Conservation (phyloP, 345 rosid species). For the Arabis hirsuta region DNA sequence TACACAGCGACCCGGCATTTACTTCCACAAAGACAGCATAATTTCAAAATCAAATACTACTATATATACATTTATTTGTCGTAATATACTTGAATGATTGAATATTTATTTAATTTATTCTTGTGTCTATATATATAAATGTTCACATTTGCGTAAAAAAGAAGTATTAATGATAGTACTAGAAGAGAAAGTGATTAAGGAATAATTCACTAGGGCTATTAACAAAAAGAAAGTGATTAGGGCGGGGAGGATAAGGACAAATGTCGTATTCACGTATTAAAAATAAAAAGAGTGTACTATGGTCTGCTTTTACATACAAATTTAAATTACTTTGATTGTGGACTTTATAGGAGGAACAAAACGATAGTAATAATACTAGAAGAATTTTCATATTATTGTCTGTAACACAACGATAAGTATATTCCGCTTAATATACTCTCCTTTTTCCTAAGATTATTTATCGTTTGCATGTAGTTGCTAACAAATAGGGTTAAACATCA, state of each 20-base stretch:
- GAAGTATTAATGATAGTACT: constrained; percentile 16
- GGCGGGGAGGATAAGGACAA: constrained; percentile 36
- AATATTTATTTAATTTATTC: constrained; percentile 10
- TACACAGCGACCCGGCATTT: constrained; percentile 29
- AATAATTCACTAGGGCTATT: neutral
- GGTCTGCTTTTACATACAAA: neutral
- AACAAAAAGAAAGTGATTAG: neutral
- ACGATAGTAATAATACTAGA: neutral
- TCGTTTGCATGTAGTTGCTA: neutral
- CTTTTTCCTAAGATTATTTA: too few species aligned
- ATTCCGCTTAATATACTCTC: too few species aligned
- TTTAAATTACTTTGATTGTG: neutral
- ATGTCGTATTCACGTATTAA: constrained; percentile 8
- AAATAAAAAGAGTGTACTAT: constrained; percentile 13
- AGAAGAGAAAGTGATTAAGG: constrained; percentile 21
- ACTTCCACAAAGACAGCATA: constrained; percentile 20
- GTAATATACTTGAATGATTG: constrained; percentile 15
- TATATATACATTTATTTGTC: neutral
- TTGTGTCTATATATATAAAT: neutral
- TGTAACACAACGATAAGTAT: too few species aligned
- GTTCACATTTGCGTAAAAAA: constrained; percentile 22
- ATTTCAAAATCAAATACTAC: neutral
- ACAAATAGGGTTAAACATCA: neutral
- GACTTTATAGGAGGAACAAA: neutral
- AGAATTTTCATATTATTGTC: too few species aligned